Percentiles rank a stretch among this genome's conserved stretches.
phyloP scores from a whole-genome alignment of 805 yeast genomes.

The Suhomyces kilbournensis region DNA sequence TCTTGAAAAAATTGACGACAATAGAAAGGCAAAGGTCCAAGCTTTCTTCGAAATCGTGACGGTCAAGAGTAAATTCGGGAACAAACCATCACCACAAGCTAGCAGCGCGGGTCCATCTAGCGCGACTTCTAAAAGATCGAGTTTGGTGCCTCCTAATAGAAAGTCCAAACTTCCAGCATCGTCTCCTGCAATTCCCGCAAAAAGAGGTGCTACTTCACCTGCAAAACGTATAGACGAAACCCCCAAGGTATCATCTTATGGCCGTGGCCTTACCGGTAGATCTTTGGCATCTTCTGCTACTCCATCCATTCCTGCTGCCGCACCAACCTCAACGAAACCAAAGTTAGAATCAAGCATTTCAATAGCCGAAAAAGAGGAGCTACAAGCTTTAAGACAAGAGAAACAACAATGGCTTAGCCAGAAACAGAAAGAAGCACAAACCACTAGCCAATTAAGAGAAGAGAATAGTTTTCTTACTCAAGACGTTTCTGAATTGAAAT shows the following conservation, averaged over 20 bases:
- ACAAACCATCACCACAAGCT: slow-evolving; percentile 9
- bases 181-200: slow-evolving; percentile 53
- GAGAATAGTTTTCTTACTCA: slow-evolving; percentile 24
- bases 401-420: slow-evolving; percentile 44
- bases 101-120: slow-evolving; percentile 7
- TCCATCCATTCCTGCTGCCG: slow-evolving; percentile 9
- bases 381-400: slow-evolving; percentile 52
- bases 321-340: slow-evolving; percentile 10
- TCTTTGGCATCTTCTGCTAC: slow-evolving; percentile 30
- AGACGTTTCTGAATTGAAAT: slow-evolving; percentile 22
- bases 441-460: slow-evolving; percentile 20
- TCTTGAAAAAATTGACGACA: slow-evolving; percentile 72
- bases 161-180: slow-evolving; percentile 10
- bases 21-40: slow-evolving; percentile 63
- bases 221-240: slow-evolving; percentile 43
- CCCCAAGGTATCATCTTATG: slow-evolving; percentile 25
- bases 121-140: slow-evolving; percentile 9
- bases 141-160: background rate
- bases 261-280: slow-evolving; percentile 44
- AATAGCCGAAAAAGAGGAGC: slow-evolving; percentile 40
- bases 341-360: slow-evolving; percentile 10
- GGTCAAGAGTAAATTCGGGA: slow-evolving; percentile 43
- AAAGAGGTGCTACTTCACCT: slow-evolving; percentile 71
- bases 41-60: slow-evolving; percentile 55
- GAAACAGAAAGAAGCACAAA: slow-evolving; percentile 19